A percentile compares a stretch with the other conserved stretches of the same genome.
These are phyloP conservation scores for Diaporthe amygdali DNA, from an alignment of 2,329 filamentous ascomycete species.

Conservation along the genomic window DNA sequence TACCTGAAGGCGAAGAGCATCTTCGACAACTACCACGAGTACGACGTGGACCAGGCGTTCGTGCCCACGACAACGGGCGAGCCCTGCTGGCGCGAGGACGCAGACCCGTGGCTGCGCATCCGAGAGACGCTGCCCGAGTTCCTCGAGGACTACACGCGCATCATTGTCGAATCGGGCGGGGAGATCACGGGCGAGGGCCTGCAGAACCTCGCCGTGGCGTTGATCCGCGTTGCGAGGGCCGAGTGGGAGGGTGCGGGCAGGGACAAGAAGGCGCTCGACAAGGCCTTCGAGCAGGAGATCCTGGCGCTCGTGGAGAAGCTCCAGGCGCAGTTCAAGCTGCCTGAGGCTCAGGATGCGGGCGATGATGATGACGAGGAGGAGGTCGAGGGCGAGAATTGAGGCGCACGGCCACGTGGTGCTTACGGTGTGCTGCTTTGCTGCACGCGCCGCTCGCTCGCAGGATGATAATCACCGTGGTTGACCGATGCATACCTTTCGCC, in stretches of 20 bases:
- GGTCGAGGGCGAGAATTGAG: neutral
- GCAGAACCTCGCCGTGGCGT: slow-evolving; percentile 21
- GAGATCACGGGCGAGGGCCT: slow-evolving; percentile 25
- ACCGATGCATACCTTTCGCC: neutral
- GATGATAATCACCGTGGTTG: neutral
- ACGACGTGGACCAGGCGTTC: slow-evolving; percentile 25
- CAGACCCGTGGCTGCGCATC: slow-evolving; percentile 28
- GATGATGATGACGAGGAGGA: slow-evolving; percentile 6
- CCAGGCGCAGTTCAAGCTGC: slow-evolving; percentile 20
- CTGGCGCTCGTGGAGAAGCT: slow-evolving; percentile 22
- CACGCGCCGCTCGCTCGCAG: neutral
- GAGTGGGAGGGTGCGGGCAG: slow-evolving; percentile 26
- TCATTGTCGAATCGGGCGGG: slow-evolving; percentile 18
- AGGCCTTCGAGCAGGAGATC: slow-evolving; percentile 16
- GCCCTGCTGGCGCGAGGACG: slow-evolving; percentile 19
- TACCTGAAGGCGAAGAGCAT: slow-evolving; percentile 28
- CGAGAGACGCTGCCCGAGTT: slow-evolving; percentile 25
- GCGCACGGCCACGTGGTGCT: neutral
- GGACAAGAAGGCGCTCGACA: slow-evolving; percentile 20
- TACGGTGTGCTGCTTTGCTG: neutral
- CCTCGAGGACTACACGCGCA: slow-evolving; percentile 21
- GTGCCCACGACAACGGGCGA: slow-evolving; percentile 6
- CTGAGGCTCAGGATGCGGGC: slow-evolving; percentile 18
- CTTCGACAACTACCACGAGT: slow-evolving; percentile 26
- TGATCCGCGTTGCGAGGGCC: slow-evolving; percentile 25